Percentiles rank a stretch among this genome's conserved stretches.
Conservation (phyloP, 768 basidiomycete species). For the Leccinum broughii region DNA sequence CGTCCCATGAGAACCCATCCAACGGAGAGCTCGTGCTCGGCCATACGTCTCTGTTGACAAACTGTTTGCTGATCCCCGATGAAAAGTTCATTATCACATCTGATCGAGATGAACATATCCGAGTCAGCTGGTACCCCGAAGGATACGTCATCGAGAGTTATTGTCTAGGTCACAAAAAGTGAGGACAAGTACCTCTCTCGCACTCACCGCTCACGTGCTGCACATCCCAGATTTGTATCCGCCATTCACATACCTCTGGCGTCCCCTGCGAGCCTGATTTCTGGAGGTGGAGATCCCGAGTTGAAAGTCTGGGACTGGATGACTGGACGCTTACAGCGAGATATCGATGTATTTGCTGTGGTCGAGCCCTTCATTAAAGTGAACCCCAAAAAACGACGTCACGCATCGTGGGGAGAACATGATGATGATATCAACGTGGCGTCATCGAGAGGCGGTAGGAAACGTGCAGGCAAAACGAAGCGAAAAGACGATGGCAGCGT, state of each 20-base stretch:
- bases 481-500: slow-evolving; percentile 17
- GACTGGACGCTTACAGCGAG: slow-evolving; percentile 51
- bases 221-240: slow-evolving; percentile 68
- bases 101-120: slow-evolving; percentile 94
- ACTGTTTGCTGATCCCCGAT: slow-evolving; percentile 65
- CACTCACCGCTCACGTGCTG: slow-evolving; percentile 2
- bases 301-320: slow-evolving; percentile 84
- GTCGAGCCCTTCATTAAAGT: slow-evolving; percentile 49
- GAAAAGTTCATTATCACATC: slow-evolving; percentile 81
- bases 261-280: slow-evolving; percentile 56
- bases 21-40: slow-evolving; percentile 75
- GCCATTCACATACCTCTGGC: slow-evolving; percentile 68
- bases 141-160: slow-evolving; percentile 85
- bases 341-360: slow-evolving; percentile 50
- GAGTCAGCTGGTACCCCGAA: slow-evolving; percentile 86
- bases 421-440: slow-evolving; percentile 22
- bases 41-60: slow-evolving; percentile 84
- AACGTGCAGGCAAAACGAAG: slow-evolving; percentile 23
- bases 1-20: slow-evolving; percentile 69
- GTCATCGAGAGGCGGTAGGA: slow-evolving; percentile 17
- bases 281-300: slow-evolving; percentile 83
- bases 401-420: slow-evolving; percentile 33
- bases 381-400: slow-evolving; percentile 33
- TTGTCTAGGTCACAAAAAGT: slow-evolving; percentile 86
- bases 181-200: slow-evolving; percentile 23